Base-by-base conservation (phyloP, 176 grass and related monocot species). In the Carex scoparia region DNA sequence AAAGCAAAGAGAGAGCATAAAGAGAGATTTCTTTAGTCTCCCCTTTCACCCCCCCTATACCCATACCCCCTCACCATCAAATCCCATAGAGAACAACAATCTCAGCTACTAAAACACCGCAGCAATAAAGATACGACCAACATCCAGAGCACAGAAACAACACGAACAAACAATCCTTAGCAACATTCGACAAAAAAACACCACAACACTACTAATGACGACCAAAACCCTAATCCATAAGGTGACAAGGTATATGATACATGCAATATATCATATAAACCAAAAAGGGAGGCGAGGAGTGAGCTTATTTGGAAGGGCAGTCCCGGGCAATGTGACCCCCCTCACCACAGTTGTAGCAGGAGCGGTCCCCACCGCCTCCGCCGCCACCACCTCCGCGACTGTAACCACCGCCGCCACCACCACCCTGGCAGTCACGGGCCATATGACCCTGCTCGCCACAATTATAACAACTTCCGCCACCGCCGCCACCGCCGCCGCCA, bases 341-440 rank as follows among this genome's bases (percentile, higher is more conserved):
- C 86, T 94, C 91, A 60, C 95, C 95, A 74, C 94, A 96, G 89
- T 93, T 91, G 86, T 96, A 96, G 84, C 94, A 96, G 31, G 91
- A 89, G n/a, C 94, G 89, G 19, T 83, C 81, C 9, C 81, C 80
- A 12, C 80, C 80, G 4, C 80, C 80, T 12, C 80, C 80, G 0
- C 79, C 79, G 0, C 79, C 78, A 0, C 85, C 87, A 33, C 81
- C 86, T 2, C 89, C 54, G 3, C 92, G 85, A 7, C 89, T 87
- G 0, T 89, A 85, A 1, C 81, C 63, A n/a, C 81, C 85, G 90
- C 31, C 85, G 90, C 31, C 87, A 5, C 53, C 12, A 54, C 51
- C 32, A 14, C 30, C 40, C 61, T 63, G 32, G 88, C 95, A 98
- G 68, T 98, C 95, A 85, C 95, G 89, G 16, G 95, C 91, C 63